Evolutionary conservation across 2,329 filamentous ascomycete species (phyloP).

Genomic region (Cladophialophora immunda): DNA sequence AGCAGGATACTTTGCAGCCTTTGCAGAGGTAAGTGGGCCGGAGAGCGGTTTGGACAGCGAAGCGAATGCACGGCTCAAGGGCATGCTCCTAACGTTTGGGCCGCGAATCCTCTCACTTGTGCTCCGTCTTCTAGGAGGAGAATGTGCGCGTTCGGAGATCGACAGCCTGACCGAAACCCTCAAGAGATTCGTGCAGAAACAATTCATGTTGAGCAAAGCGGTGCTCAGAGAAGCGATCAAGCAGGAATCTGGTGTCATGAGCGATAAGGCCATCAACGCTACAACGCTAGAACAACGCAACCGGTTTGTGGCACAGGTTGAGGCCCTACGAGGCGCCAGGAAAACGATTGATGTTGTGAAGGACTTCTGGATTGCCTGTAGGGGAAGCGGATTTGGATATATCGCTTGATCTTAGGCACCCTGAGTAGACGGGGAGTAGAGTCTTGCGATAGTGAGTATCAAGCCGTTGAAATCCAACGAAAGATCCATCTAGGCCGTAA

Average conservation of each 20-base stretch:
- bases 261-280: slow-evolving; percentile 34
- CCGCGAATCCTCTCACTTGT: slow-evolving; percentile 51
- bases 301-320: slow-evolving; percentile 51
- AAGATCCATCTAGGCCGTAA: not conserved
- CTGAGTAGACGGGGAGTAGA: not conserved
- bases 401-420: slow-evolving; percentile 27
- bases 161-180: slow-evolving; percentile 53
- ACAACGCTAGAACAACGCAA: slow-evolving; percentile 50
- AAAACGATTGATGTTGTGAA: slow-evolving; percentile 51
- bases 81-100: slow-evolving; percentile 44
- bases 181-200: slow-evolving; percentile 52
- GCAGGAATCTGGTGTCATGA: slow-evolving; percentile 42
- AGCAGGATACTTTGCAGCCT: slow-evolving; percentile 54
- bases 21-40: slow-evolving; percentile 44
- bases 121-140: slow-evolving; percentile 52
- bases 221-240: slow-evolving; percentile 49
- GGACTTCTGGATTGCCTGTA: slow-evolving; percentile 55
- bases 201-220: slow-evolving; percentile 50
- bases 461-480: not conserved
- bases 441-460: not conserved
- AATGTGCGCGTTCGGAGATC: slow-evolving; percentile 56
- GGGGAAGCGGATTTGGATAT: slow-evolving; percentile 45
- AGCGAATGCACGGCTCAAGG: slow-evolving; percentile 26
- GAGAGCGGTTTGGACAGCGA: slow-evolving; percentile 23
- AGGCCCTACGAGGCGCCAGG: slow-evolving; percentile 50